Evolutionary conservation across 345 rosid genomes (phyloP), one percentile per base, ranked within the genome.

Genomic region (Balakata baccata): DNA sequence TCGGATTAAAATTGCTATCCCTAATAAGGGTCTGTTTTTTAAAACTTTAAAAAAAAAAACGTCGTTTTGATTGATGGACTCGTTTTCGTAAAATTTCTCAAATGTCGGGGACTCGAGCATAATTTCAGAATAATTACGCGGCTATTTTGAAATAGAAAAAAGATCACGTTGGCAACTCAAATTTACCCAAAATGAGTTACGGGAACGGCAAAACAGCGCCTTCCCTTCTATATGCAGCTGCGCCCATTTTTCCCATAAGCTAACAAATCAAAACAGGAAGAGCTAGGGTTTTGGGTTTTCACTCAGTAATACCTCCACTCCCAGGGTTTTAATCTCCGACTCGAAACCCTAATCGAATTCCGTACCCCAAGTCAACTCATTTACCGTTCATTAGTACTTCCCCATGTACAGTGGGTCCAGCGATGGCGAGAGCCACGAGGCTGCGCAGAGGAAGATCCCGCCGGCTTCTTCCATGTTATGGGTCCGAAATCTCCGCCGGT

Each of bases 391-490:
- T 38, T 50, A 9, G 37, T 58, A 61, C 67, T 61, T 66, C 17
- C 75, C 74, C 71, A 92, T 94, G 98, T 92, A 94, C 82, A 88
- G 94, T 79, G 97, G 94, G 77, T 90, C 98, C 73, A 90, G 98
- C 81, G 98, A 94, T 77, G 96, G 98, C 75, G 98, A 92, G 84
- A 85, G 91, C 86, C 94, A 85, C 60, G 98, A 94, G 64, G 84
- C 67, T 20, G 37, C 87, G 39, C 97, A 90, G 82, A 86, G 96
- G 83, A 92, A 87, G 97, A 89, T 94, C 83, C 97, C 98, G 7
- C 93, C 98, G 38, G 90, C 94, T 49, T 86, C 98, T 29, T 89
- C 99, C 39, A 95, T 95, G 99, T 89, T 78, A 38, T 95, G 99
- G 98, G 99, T 89, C 49, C 87, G 99, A 18, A 95, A 93, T 72